phyloP scores from a whole-genome alignment of 2,329 filamentous ascomycete species.

The Cryphonectria parasitica region DNA sequence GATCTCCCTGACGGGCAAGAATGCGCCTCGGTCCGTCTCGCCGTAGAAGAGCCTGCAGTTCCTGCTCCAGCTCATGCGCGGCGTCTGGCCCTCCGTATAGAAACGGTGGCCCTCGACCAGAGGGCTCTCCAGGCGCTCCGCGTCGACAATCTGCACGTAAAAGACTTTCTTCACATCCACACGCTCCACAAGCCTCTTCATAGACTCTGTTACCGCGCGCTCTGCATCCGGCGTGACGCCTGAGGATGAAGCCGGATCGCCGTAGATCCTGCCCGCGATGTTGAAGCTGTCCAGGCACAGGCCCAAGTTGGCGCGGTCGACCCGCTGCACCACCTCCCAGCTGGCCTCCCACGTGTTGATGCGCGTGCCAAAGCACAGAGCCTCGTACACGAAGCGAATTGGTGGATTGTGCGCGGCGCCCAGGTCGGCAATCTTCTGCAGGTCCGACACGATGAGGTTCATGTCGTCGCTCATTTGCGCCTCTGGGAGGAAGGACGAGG shows the following conservation, averaged over 20 bases:
- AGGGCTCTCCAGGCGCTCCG: constrained; percentile 63
- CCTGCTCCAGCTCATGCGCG: constrained; percentile 77
- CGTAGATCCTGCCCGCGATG: constrained; percentile 72
- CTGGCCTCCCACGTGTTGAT: constrained; percentile 72
- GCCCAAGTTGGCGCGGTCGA: constrained; percentile 73
- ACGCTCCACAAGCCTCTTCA: constrained; percentile 54
- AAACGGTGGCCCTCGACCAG: constrained; percentile 61
- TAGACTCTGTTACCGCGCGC: constrained; percentile 54
- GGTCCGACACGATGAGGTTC: constrained; percentile 63
- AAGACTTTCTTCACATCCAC: constrained; percentile 67
- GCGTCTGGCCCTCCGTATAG: constrained; percentile 59
- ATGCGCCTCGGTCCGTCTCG: constrained; percentile 63
- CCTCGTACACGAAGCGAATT: constrained; percentile 75
- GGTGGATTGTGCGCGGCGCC: constrained; percentile 59
- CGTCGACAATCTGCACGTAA: constrained; percentile 78
- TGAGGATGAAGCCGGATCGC: constrained; percentile 61
- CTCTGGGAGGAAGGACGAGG: constrained; percentile 68
- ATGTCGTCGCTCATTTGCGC: constrained; percentile 50
- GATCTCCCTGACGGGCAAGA: constrained; percentile 68
- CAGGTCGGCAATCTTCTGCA: constrained; percentile 68
- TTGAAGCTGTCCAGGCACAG: constrained; percentile 81
- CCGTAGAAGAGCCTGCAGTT: constrained; percentile 75
- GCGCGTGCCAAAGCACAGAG: constrained; percentile 72
- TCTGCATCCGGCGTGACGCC: constrained; percentile 61
- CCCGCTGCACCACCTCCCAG: constrained; percentile 68